These are phyloP conservation scores for Ganoderma resinaceum DNA, from an alignment of 1,284 basidiomycete species.

Conservation along the genomic window DNA sequence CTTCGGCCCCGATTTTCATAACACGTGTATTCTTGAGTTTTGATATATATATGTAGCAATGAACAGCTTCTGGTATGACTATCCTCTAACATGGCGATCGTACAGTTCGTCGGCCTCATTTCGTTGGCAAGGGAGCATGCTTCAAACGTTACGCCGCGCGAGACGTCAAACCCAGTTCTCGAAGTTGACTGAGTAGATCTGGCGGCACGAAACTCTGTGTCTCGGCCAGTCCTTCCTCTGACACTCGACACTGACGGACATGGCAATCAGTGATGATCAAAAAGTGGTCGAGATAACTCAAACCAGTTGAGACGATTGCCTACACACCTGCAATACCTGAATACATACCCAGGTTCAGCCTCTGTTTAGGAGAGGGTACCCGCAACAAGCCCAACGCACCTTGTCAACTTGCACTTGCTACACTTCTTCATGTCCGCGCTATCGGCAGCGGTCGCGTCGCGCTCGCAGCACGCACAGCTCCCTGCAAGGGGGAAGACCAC, in stretches of 20 bases:
- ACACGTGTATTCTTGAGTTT: background rate
- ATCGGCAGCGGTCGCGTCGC: constrained; percentile 17
- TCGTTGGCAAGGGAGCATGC: background rate
- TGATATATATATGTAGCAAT: background rate
- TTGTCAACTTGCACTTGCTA: constrained; percentile 26
- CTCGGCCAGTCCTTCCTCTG: constrained; percentile 28
- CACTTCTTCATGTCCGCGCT: constrained; percentile 12
- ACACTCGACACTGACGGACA: constrained; percentile 12
- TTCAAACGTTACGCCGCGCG: background rate
- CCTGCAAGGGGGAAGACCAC: constrained; percentile 22
- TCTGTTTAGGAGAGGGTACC: background rate
- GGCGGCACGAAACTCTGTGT: constrained; percentile 23
- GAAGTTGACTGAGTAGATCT: constrained; percentile 23
- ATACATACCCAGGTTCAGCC: background rate
- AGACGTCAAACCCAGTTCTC: constrained; percentile 25
- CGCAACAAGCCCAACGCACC: constrained; percentile 1
- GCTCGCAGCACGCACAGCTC: constrained; percentile 26
- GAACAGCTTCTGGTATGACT: background rate
- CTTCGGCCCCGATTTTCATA: background rate
- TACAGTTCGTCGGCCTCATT: background rate
- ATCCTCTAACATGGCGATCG: background rate
- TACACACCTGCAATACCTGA: constrained; percentile 13
- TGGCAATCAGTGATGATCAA: background rate
- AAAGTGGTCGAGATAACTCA: background rate
- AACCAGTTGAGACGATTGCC: background rate